Percentiles rank a stretch among this genome's conserved stretches.
These are phyloP conservation scores for Clavispora asparagi DNA, from an alignment of 805 yeast genomes.

Conservation along the genomic window DNA sequence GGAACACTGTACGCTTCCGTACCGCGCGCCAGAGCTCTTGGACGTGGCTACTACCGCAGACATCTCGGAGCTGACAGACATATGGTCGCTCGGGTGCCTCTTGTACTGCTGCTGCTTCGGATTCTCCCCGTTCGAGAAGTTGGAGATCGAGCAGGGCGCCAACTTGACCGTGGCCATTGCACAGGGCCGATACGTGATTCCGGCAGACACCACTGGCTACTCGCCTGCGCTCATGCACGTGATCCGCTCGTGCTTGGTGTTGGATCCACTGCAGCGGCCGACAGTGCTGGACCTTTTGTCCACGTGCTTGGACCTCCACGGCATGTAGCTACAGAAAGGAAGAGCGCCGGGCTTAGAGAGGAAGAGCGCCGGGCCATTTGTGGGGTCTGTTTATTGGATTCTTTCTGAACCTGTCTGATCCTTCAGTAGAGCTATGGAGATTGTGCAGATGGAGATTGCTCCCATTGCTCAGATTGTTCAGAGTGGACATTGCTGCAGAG, in stretches of 20 bases:
- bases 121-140: constrained; percentile 81
- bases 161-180: constrained; percentile 70
- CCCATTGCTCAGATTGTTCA: too few species aligned
- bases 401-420: too few species aligned
- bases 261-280: constrained; percentile 63
- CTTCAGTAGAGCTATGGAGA: too few species aligned
- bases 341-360: too few species aligned
- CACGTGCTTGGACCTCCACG: constrained; percentile 32
- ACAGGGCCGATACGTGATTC: constrained; percentile 59
- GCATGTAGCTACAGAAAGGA: too few species aligned
- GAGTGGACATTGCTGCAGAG: too few species aligned
- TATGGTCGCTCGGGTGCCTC: constrained; percentile 90
- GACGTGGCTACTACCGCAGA: constrained; percentile 65
- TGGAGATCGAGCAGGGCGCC: constrained; percentile 78
- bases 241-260: constrained; percentile 54
- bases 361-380: too few species aligned
- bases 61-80: constrained; percentile 72
- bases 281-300: constrained; percentile 53
- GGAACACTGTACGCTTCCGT: constrained; percentile 81
- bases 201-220: constrained; percentile 45
- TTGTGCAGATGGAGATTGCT: too few species aligned
- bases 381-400: too few species aligned
- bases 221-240: constrained; percentile 51
- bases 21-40: constrained; percentile 84
- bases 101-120: constrained; percentile 74